A percentile compares a stretch with the other conserved stretches of the same genome.
phyloP scores from a whole-genome alignment of 2,329 filamentous ascomycete genomes.

The Ceratocystis colombiana region DNA sequence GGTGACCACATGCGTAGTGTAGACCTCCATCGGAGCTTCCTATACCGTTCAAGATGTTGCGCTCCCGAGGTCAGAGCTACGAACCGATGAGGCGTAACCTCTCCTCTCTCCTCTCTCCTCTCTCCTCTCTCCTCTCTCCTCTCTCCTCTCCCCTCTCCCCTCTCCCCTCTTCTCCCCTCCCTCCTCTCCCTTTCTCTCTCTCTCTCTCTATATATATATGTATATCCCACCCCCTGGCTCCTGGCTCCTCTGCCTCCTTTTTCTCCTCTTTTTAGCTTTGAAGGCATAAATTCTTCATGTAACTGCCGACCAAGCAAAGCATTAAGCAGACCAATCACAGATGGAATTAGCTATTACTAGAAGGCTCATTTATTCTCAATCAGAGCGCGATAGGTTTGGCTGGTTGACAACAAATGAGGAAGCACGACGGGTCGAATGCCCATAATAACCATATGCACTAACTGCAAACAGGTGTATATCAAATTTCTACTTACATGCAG shows the following conservation, averaged over 20 bases:
- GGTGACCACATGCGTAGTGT: background rate
- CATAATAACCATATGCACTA: background rate
- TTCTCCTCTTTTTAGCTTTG: background rate
- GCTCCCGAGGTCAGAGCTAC: too few relatives aligned
- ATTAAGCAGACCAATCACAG: background rate
- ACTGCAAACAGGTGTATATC: background rate
- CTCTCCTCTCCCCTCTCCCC: too few relatives aligned
- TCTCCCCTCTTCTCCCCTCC: too few relatives aligned
- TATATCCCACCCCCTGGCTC: background rate
- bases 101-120: background rate
- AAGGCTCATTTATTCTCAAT: background rate
- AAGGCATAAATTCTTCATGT: background rate
- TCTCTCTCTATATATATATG: too few relatives aligned
- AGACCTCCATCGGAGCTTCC: background rate
- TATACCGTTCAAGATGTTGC: background rate
- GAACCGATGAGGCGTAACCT: background rate
- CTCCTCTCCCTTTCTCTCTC: background rate
- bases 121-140: background rate
- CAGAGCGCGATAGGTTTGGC: background rate
- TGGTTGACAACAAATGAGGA: background rate
- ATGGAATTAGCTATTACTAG: background rate
- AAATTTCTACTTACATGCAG: background rate
- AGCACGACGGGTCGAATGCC: background rate
- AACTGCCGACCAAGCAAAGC: background rate
- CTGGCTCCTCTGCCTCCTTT: background rate